Base-by-base conservation (phyloP, 495 filamentous ascomycete genomes). In the Penicillium chermesinum region DNA sequence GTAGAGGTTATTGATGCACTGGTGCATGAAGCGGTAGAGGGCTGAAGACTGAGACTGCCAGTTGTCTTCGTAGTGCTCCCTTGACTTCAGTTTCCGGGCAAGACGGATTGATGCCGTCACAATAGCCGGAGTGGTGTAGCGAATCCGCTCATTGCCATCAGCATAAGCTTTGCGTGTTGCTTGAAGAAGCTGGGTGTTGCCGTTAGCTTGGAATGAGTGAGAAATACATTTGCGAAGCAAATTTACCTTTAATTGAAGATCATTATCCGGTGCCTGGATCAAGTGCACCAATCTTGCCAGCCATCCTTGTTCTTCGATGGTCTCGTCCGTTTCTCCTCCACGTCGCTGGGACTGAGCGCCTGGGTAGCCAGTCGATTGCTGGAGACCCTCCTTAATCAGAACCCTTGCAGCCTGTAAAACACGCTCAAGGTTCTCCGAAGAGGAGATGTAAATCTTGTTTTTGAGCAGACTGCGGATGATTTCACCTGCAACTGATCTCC, bases 221-320 rank as follows among this genome's bases (percentile, higher is more conserved):
- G 8, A 13, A 16, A 34, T 27, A 30, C 10, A 37, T 21, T 16
- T n/a, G 33, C 7, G 8, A 22, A 37, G 22, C 36, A 14, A 7
- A 7, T 55, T 32, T 67, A 82, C 80, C 71, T 90, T 89, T 68
- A 94, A 88, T 61, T 98, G 93, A 0, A 86, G 94, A 56, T 94
- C 90, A 57, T 98, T 97, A 59, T 91, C 78, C 17, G 86, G 73
- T 12, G 80, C 84, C 49, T 89, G 73, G 22, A 98, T 80, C 22
- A 97, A 73, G 68, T 98, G 94, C 16, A 96, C 81, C 46, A 98
- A 79, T 58, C 94, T 77, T 35, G 94, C 93, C 40, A 98, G 72
- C 86, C 89, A 95, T 30, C 93, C 93, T 75, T 98, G 93, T 66
- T 97, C 93, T 65, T 96, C 91, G 50, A 97, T 81, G 0, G 91